phyloP scores from a whole-genome alignment of 441 rosid genomes.

The Gossypium aridum region DNA sequence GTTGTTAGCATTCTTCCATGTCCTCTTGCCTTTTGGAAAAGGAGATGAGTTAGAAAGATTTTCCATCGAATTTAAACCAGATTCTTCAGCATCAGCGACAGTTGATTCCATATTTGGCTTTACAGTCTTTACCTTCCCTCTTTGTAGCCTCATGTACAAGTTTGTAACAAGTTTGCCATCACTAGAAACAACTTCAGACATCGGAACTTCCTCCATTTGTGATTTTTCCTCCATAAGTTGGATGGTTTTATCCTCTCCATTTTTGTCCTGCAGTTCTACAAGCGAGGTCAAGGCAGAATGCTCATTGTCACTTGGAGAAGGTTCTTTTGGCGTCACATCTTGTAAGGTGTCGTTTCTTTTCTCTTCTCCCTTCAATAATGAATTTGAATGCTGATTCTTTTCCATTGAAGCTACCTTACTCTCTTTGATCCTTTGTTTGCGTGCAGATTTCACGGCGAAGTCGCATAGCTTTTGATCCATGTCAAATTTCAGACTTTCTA shows the following conservation, averaged over 20 bases:
- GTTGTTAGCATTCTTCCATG: conserved; percentile 15
- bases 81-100: neutral
- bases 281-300: conserved; percentile 32
- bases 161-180: conserved; percentile 18
- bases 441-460: conserved; percentile 21
- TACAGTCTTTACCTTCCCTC: conserved; percentile 18
- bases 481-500: conserved; percentile 20
- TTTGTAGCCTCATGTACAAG: conserved; percentile 17
- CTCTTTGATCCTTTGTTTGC: conserved; percentile 17
- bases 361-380: conserved; percentile 21
- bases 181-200: conserved; percentile 20
- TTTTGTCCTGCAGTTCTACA: conserved; percentile 30
- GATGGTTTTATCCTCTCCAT: conserved; percentile 19
- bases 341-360: conserved; percentile 24
- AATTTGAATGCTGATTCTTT: conserved; percentile 11
- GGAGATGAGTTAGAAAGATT: conserved; percentile 18
- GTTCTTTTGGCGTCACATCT: conserved; percentile 10
- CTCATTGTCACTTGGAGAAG: conserved; percentile 21
- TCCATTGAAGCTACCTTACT: conserved; percentile 16
- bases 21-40: conserved; percentile 24
- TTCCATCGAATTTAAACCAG: neutral
- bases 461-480: conserved; percentile 24
- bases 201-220: conserved; percentile 10
- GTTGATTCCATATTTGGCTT: conserved; percentile 18
- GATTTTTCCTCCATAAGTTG: conserved; percentile 17